Conservation (phyloP, 106 monocot genomes). For the Apostasia ramifera region DNA sequence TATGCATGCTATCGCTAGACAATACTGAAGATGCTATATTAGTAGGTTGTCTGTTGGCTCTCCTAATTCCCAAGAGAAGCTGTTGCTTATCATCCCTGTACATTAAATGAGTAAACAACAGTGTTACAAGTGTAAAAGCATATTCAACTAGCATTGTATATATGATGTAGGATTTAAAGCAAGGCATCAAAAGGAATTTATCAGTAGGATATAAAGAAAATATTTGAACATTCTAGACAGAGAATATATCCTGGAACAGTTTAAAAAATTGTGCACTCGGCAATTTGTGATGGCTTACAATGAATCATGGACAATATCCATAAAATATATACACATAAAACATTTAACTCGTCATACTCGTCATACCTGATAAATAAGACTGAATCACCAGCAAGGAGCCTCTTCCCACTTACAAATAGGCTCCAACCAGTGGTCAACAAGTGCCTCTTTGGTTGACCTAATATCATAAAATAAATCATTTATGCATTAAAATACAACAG, state of each 20-base stretch:
- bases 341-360: not conserved
- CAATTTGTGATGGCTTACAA: too few species aligned
- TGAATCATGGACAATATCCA: too few species aligned
- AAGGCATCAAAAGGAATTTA: too few species aligned
- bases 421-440: constrained; percentile 32
- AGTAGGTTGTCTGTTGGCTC: constrained; percentile 73
- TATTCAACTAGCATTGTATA: too few species aligned
- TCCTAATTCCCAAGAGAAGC: constrained; percentile 79
- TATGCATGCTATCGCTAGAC: constrained; percentile 88
- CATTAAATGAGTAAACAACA: not conserved
- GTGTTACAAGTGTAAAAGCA: not conserved
- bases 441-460: constrained; percentile 41
- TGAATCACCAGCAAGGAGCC: constrained; percentile 57
- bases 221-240: too few species aligned
- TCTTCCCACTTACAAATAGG: constrained; percentile 53
- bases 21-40: constrained; percentile 80
- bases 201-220: too few species aligned
- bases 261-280: too few species aligned
- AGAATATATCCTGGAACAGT: too few species aligned
- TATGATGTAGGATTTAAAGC: too few species aligned
- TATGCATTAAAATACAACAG: not conserved
- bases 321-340: too few species aligned
- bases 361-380: constrained; percentile 54
- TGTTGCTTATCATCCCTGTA: constrained; percentile 81
- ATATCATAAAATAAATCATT: constrained; percentile 1